Evolutionary conservation across 176 grass and related monocot genomes (phyloP).

Genomic region (Avena atlantica): DNA sequence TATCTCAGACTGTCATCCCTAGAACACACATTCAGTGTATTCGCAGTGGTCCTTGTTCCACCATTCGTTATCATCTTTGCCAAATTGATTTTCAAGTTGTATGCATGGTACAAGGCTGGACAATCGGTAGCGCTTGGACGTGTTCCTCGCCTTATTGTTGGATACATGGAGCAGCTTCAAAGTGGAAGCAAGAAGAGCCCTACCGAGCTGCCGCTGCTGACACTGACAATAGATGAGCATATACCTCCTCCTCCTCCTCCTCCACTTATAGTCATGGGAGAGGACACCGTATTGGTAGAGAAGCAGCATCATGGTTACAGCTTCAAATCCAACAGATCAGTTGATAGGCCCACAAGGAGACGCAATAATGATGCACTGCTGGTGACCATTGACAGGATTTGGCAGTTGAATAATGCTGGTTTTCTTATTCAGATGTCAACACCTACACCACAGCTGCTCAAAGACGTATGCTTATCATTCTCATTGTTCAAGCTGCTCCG

Average conservation of each 20-base stretch:
- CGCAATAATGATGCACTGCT: neutral
- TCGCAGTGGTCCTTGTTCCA: neutral
- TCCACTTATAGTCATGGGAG: constrained; percentile 1
- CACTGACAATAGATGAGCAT: no score
- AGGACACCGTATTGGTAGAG: neutral
- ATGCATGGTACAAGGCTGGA: neutral
- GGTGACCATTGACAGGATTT: neutral
- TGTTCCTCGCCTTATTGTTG: constrained; percentile 6
- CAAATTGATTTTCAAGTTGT: neutral
- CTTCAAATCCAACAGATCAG: neutral
- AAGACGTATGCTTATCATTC: constrained; percentile 23
- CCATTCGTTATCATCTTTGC: neutral
- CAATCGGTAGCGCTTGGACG: neutral
- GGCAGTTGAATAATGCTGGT: neutral
- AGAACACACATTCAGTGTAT: neutral
- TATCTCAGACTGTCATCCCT: no score
- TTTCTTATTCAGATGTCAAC: neutral
- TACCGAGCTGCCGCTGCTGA: neutral
- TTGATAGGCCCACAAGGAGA: no score
- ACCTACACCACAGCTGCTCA: neutral
- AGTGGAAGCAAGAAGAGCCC: neutral
- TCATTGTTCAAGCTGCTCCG: constrained; percentile 35
- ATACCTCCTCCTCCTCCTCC: neutral
- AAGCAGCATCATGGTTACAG: neutral
- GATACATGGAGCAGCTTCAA: constrained; percentile 10